Base-by-base conservation (phyloP, 2,329 filamentous ascomycete species). In the Beauveria varroae region DNA sequence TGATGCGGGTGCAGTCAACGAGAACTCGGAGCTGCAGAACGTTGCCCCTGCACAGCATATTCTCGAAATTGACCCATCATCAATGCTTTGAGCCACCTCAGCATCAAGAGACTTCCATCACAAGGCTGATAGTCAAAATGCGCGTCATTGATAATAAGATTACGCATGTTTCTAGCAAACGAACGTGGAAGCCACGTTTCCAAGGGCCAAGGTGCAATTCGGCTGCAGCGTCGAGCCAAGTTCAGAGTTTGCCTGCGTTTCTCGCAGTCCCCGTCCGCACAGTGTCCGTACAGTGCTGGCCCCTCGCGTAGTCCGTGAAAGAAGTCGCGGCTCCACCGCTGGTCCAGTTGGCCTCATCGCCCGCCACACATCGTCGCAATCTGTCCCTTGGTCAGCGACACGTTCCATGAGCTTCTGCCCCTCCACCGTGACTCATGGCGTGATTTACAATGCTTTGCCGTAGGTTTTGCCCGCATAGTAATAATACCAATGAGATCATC, bases 281-380 rank as follows among this genome's bases (percentile, higher is more conserved):
- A 51, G 56, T 51, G 24, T 24, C 28, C 47, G 24, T 7, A 59
- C 57, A 59, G 57, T 59, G 47, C 47, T 26, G 44, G 37, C 26
- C 37, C 14, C 26, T n/a, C 8, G 37, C 16, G 18, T 18, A 14
- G 24, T 24, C 47, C 24, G 22, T 10, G 9, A 8, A 51, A 34
- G 26, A 24, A 46, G 20, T 28, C 28, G 8, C 40, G 20, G 57
- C 50, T 54, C 57, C 57, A 60, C 57, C 40, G 16, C 37, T 26
- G 14, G 26, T 7, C n/a, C 40, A 60, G 50, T 41, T 49, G 20
- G 10, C 58, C 51, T 55, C 51, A 55, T 49, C 51, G 30, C 30
- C 58, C 58, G 58, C 58, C 44, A 61, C 51, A 50, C 47, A 55
- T 61, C 58, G 51, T 55, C 44, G 51, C 58, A 49, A 41, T 41